phyloP scores from a whole-genome alignment of 2,329 filamentous ascomycete species.

The Phialemonium atrogriseum region DNA sequence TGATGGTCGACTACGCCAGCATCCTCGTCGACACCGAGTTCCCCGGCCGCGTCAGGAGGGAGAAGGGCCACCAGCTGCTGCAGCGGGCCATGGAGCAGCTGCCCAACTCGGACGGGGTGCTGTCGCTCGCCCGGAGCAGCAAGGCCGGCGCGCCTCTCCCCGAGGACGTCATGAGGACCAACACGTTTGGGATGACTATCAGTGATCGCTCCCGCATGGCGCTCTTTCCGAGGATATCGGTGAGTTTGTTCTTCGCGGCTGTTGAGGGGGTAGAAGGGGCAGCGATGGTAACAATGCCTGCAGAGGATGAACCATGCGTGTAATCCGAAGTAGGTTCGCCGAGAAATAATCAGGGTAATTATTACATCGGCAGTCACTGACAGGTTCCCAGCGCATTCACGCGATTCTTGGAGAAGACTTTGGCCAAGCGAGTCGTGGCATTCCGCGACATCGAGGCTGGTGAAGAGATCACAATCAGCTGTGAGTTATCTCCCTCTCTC shows the following conservation, averaged over 20 bases:
- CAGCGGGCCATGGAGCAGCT: constrained; percentile 20
- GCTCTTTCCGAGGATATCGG: constrained; percentile 24
- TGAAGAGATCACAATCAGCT: constrained; percentile 23
- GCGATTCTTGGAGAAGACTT: constrained; percentile 11
- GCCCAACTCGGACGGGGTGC: constrained; percentile 13
- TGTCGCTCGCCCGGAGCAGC: constrained; percentile 19
- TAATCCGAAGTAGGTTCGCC: constrained; percentile 22
- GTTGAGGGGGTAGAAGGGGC: not conserved
- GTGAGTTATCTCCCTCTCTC: constrained; percentile 9
- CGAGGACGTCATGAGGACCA: constrained; percentile 24
- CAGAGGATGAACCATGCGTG: constrained; percentile 29
- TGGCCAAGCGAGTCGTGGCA: constrained; percentile 15
- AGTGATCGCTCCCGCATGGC: constrained; percentile 15
- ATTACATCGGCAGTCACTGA: too few species aligned
- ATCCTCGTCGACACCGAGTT: constrained; percentile 17
- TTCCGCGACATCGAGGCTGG: constrained; percentile 15
- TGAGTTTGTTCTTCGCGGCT: constrained; percentile 9
- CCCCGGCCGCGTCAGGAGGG: constrained; percentile 10
- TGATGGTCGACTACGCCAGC: constrained; percentile 21
- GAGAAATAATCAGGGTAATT: not conserved
- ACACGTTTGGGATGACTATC: constrained; percentile 21
- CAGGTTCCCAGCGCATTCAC: constrained; percentile 15
- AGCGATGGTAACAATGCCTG: not conserved
- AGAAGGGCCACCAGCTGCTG: constrained; percentile 16
- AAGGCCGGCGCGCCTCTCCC: constrained; percentile 18